phyloP scores from a whole-genome alignment of 768 basidiomycete species.

The Suillus ampliporus region DNA sequence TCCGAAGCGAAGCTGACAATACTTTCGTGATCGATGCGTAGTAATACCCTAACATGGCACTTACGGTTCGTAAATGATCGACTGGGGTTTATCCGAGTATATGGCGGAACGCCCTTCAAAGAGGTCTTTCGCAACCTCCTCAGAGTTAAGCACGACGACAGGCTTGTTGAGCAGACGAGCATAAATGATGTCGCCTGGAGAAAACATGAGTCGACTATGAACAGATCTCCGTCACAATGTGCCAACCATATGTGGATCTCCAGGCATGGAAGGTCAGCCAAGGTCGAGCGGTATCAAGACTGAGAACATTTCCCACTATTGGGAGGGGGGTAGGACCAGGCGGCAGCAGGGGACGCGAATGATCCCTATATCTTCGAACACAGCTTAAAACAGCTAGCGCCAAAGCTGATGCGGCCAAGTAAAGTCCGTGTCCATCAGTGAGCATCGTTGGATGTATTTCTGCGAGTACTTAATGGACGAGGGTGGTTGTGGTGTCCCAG shows the following conservation, averaged over 20 bases:
- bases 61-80: constrained; percentile 23
- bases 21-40: neutral
- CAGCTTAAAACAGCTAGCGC: too few species aligned
- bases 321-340: constrained; percentile 26
- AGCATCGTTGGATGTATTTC: too few species aligned
- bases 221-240: neutral
- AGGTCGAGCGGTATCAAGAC: constrained; percentile 22
- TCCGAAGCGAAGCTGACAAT: constrained; percentile 26
- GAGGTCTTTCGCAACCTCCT: constrained; percentile 33
- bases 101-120: constrained; percentile 31
- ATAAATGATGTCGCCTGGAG: constrained; percentile 26
- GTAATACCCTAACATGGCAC: neutral
- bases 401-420: too few species aligned
- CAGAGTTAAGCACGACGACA: too few species aligned
- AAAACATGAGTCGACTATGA: neutral
- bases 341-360: constrained; percentile 11
- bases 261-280: constrained; percentile 28
- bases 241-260: constrained; percentile 23
- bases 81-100: constrained; percentile 33
- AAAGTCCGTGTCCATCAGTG: too few species aligned
- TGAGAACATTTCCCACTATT: constrained; percentile 22
- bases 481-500: too few species aligned
- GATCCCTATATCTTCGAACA: too few species aligned
- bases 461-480: too few species aligned
- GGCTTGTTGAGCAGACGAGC: constrained; percentile 28